phyloP scores from a whole-genome alignment of 192 early-diverging fungal species.

The Coemansia sp. region DNA sequence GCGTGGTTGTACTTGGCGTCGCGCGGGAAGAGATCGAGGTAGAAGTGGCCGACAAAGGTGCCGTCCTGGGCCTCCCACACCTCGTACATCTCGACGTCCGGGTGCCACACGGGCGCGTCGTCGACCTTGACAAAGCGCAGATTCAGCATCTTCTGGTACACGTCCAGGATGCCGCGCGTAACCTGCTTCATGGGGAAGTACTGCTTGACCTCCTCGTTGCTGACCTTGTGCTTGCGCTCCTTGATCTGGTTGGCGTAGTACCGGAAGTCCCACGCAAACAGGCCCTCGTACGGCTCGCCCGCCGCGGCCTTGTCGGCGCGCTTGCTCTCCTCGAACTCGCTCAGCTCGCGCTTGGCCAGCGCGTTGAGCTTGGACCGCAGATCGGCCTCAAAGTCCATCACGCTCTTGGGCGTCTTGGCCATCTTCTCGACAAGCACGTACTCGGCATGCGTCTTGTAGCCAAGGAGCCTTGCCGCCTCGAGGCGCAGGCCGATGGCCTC shows the following conservation, averaged over 20 bases:
- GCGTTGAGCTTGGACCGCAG: constrained; percentile 58
- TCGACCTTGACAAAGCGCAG: constrained; percentile 66
- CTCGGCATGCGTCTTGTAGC: constrained; percentile 68
- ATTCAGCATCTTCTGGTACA: constrained; percentile 72
- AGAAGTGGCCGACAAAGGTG: constrained; percentile 68
- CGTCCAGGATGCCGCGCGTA: constrained; percentile 65
- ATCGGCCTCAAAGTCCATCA: constrained; percentile 64
- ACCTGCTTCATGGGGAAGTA: constrained; percentile 71
- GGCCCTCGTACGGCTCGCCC: constrained; percentile 58
- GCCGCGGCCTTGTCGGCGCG: constrained; percentile 50
- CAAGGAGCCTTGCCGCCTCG: constrained; percentile 59
- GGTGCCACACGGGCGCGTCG: constrained; percentile 66
- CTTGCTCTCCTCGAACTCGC: constrained; percentile 62
- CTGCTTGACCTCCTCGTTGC: constrained; percentile 73
- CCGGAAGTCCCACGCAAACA: constrained; percentile 70
- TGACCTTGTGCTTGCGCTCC: constrained; percentile 71
- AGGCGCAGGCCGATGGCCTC: constrained; percentile 58
- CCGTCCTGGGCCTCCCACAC: constrained; percentile 67
- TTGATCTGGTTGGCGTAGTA: constrained; percentile 73
- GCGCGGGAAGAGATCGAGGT: constrained; percentile 73
- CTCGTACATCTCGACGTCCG: constrained; percentile 75
- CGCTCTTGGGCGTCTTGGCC: constrained; percentile 69
- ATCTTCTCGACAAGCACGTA: constrained; percentile 77
- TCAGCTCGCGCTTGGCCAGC: constrained; percentile 61
- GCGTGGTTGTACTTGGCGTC: constrained; percentile 75